Conservation (phyloP, 805 yeast genomes). For the Metschnikowia bowlesiae region DNA sequence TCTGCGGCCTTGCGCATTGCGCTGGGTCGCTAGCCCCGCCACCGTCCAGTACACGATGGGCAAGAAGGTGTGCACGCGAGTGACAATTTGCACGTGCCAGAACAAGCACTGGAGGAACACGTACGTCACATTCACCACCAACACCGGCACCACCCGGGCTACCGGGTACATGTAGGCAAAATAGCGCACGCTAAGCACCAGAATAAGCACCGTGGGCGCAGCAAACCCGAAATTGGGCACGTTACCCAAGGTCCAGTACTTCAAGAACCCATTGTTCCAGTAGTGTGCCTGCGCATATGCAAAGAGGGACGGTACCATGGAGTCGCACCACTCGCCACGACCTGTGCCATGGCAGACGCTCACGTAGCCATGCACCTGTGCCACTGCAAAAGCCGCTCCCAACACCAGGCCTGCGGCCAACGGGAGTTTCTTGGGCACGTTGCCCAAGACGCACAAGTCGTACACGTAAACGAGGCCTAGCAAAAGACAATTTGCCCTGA, state of each 20-base stretch:
- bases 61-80: conserved; percentile 69
- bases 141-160: conserved; percentile 33
- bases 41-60: conserved; percentile 67
- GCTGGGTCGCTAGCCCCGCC: conserved; percentile 44
- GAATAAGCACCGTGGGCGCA: conserved; percentile 55
- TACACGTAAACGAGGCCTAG: conserved; percentile 63
- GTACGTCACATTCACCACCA: conserved; percentile 41
- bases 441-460: conserved; percentile 39
- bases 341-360: conserved; percentile 54
- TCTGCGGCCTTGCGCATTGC: conserved; percentile 5
- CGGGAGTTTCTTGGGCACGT: conserved; percentile 18
- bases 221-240: conserved; percentile 80
- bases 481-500: conserved; percentile 73
- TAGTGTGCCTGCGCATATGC: conserved; percentile 70
- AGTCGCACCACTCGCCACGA: conserved; percentile 74
- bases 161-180: conserved; percentile 35
- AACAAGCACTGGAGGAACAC: conserved; percentile 49
- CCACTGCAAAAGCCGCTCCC: conserved; percentile 40
- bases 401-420: conserved; percentile 56
- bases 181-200: conserved; percentile 37
- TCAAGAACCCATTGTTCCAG: conserved; percentile 81
- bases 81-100: conserved; percentile 85
- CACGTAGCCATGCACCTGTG: conserved; percentile 51
- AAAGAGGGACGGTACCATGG: conserved; percentile 54
- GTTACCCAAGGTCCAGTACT: conserved; percentile 79